A percentile compares a stretch with the other conserved stretches of the same genome.
These are phyloP conservation scores for Phaeodactylum tricornutum DNA, from an alignment of 108 stramenopile genomes.

Conservation along the genomic window DNA sequence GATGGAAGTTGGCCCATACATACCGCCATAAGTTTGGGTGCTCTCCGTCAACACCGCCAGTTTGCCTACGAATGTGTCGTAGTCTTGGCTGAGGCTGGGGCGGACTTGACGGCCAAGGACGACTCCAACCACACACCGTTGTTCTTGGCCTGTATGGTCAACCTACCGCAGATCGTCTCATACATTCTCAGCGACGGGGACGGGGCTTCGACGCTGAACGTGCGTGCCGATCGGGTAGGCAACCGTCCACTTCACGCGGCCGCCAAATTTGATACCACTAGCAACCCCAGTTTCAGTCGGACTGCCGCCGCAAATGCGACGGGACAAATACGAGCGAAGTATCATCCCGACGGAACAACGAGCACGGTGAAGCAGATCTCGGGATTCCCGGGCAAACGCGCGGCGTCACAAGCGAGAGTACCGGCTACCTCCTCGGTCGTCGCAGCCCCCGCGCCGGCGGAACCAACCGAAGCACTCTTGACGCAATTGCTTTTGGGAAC, in stretches of 20 bases:
- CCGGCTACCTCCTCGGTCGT: neutral
- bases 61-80: conserved; percentile 67
- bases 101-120: conserved; percentile 69
- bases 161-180: conserved; percentile 48
- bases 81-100: conserved; percentile 42
- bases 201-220: conserved; percentile 56
- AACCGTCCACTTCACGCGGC: conserved; percentile 78
- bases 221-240: conserved; percentile 57
- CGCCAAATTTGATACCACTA: conserved; percentile 58
- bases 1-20: conserved; percentile 79
- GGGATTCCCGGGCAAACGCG: conserved; percentile 22
- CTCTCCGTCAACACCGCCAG: conserved; percentile 43
- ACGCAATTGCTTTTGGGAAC: conserved; percentile 55
- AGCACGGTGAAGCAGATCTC: conserved; percentile 23
- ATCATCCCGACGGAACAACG: conserved; percentile 27
- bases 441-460: conserved; percentile 1
- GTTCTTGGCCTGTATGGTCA: conserved; percentile 66
- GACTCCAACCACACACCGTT: conserved; percentile 78
- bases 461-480: conserved; percentile 9
- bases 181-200: conserved; percentile 44
- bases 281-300: conserved; percentile 5
- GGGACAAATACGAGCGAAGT: conserved; percentile 8
- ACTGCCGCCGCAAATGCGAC: conserved; percentile 11
- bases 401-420: conserved; percentile 4
- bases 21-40: conserved; percentile 74